A percentile compares a stretch with the other conserved stretches of the same genome.
phyloP scores from a whole-genome alignment of 2,329 filamentous ascomycete genomes.

The Colletotrichum coccodes region DNA sequence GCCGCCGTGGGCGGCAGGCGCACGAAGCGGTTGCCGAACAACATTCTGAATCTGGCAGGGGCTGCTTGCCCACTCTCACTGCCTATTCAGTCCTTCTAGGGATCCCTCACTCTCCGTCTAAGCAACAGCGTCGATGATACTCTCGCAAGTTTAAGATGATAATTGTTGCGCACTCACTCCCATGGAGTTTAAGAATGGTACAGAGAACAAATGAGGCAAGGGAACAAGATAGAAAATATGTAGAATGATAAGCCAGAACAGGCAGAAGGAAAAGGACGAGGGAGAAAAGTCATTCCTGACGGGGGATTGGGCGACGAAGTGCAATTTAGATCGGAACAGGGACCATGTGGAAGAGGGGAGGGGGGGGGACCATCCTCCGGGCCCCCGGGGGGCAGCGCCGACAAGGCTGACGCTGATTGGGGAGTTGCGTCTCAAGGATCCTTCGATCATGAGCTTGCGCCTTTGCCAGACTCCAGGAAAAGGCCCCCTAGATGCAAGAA shows the following conservation, averaged over 20 bases:
- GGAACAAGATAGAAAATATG: background rate
- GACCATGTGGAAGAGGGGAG: conserved; percentile 3
- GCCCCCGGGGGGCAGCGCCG: background rate
- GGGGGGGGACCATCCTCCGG: conserved; percentile 1
- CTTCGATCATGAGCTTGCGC: conserved; percentile 24
- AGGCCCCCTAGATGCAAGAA: background rate
- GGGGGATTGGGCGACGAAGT: conserved; percentile 23
- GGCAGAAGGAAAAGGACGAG: conserved; percentile 5
- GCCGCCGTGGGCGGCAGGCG: conserved; percentile 48
- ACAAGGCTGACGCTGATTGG: conserved; percentile 29
- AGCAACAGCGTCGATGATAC: background rate
- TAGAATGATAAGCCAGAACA: background rate
- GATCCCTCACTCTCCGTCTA: background rate
- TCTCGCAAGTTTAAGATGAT: background rate
- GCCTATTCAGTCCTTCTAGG: background rate
- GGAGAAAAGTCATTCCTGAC: background rate
- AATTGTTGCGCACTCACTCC: background rate
- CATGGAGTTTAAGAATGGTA: background rate
- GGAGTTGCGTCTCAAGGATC: conserved; percentile 23
- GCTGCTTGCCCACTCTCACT: background rate
- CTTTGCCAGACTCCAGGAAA: background rate
- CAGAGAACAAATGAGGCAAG: background rate
- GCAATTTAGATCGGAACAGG: conserved; percentile 31
- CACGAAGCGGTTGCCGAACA: conserved; percentile 43
- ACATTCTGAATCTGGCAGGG: conserved; percentile 35